Evolutionary conservation across 208 protist species (phyloP).

Genomic region (Leishmania gerbilli): DNA sequence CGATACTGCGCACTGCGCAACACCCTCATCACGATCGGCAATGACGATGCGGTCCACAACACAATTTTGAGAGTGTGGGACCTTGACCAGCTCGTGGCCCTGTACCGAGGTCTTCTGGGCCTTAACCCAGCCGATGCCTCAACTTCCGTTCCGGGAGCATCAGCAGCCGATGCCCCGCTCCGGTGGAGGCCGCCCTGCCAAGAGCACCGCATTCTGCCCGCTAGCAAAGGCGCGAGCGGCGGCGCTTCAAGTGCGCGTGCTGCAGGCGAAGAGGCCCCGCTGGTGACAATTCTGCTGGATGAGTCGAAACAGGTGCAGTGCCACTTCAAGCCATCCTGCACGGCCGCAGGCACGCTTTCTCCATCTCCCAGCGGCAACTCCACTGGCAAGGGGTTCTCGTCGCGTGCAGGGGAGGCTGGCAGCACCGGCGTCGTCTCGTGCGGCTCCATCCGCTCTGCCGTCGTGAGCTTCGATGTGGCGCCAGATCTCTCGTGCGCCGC

Average conservation of each 20-base stretch:
- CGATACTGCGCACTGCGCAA: slow-evolving; percentile 46
- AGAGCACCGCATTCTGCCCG: slow-evolving; percentile 48
- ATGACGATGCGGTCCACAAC: slow-evolving; percentile 59
- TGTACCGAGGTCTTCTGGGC: slow-evolving; percentile 26
- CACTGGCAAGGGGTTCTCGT: not conserved
- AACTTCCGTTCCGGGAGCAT: not conserved
- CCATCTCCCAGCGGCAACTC: not conserved
- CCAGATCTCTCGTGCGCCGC: slow-evolving; percentile 84
- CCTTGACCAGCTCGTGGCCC: slow-evolving; percentile 36
- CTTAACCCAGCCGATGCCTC: not conserved
- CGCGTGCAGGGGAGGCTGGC: not conserved
- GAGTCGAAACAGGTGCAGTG: slow-evolving; percentile 23
- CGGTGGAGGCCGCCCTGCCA: slow-evolving; percentile 38
- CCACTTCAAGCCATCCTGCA: slow-evolving; percentile 6
- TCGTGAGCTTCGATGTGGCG: slow-evolving; percentile 84
- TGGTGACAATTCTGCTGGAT: slow-evolving; percentile 25
- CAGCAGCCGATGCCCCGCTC: slow-evolving; percentile 13
- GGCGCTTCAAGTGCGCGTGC: not conserved
- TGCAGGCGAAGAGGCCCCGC: slow-evolving; percentile 11
- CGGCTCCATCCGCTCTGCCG: slow-evolving; percentile 40
- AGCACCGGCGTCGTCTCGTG: slow-evolving; percentile 20
- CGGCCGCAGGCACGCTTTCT: not conserved
- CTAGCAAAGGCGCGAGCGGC: slow-evolving; percentile 23
- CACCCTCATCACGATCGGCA: slow-evolving; percentile 80
- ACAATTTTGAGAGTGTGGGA: slow-evolving; percentile 66